Evolutionary conservation across 805 yeast genomes (phyloP).

Genomic region (Saturnispora silvae): DNA sequence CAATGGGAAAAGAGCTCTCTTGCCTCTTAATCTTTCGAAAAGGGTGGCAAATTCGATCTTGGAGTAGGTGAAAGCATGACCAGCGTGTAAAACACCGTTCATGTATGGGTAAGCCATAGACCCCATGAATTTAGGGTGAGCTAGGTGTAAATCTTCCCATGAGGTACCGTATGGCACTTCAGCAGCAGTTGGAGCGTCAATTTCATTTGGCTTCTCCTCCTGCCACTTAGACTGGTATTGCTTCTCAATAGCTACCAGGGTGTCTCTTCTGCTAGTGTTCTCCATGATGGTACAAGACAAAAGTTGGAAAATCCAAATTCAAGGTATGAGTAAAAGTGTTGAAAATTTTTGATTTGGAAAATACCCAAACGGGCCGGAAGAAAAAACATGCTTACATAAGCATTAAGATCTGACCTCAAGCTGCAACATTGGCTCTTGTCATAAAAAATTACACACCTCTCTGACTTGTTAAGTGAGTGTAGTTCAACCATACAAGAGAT

Average conservation of each 20-base stretch:
- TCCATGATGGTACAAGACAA: constrained; percentile 34
- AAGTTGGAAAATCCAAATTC: neutral
- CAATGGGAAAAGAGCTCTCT: constrained; percentile 83
- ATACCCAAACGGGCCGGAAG: too few relatives aligned
- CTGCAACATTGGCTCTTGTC: too few relatives aligned
- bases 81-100: constrained; percentile 98
- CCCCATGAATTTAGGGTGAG: constrained; percentile 78
- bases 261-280: constrained; percentile 86
- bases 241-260: constrained; percentile 78
- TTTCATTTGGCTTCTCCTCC: constrained; percentile 75
- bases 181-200: constrained; percentile 73
- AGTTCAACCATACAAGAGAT: too few relatives aligned
- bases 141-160: constrained; percentile 60
- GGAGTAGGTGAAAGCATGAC: constrained; percentile 91
- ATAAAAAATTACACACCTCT: too few relatives aligned
- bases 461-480: too few relatives aligned
- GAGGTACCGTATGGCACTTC: constrained; percentile 47
- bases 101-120: constrained; percentile 98
- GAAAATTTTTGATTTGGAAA: constrained; percentile 4
- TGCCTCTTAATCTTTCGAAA: constrained; percentile 90
- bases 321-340: neutral
- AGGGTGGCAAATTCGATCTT: constrained; percentile 90
- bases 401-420: too few relatives aligned
- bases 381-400: too few relatives aligned
- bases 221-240: constrained; percentile 83